Percentiles rank a stretch among this genome's conserved stretches.
These are phyloP conservation scores for Populus simonii DNA, from an alignment of 345 rosid genomes.

Conservation along the genomic window DNA sequence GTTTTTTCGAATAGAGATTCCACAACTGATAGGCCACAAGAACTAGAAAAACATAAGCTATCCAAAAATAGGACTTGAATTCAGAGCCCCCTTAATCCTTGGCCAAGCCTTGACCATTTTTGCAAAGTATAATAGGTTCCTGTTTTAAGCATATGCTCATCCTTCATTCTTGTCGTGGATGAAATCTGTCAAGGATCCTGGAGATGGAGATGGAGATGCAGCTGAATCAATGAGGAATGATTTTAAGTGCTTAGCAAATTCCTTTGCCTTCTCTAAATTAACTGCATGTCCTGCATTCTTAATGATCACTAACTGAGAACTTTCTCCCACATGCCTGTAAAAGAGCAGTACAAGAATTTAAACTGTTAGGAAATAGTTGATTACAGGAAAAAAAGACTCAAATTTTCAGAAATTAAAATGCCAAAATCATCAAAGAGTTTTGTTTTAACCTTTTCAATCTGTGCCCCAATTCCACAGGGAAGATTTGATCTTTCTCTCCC, in stretches of 20 bases:
- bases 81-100: too few relatives aligned
- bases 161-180: not conserved
- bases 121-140: not conserved
- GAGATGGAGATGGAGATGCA: not conserved
- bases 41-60: not conserved
- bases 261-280: slow-evolving; percentile 49
- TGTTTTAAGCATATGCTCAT: not conserved
- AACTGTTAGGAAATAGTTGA: not conserved
- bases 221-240: slow-evolving; percentile 29
- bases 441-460: slow-evolving; percentile 41
- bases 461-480: slow-evolving; percentile 52
- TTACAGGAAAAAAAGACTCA: not conserved
- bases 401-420: not conserved
- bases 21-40: not conserved
- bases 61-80: not conserved
- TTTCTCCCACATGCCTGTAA: slow-evolving; percentile 32
- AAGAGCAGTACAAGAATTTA: not conserved
- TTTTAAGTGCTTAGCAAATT: slow-evolving; percentile 42
- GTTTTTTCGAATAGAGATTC: not conserved
- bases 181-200: not conserved
- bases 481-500: slow-evolving; percentile 63
- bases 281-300: slow-evolving; percentile 49
- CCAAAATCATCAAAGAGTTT: not conserved
- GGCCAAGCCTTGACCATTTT: not conserved
- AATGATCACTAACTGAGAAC: slow-evolving; percentile 18